Conservation (phyloP, 2,329 filamentous ascomycete species). For the Cyclaneusma minus region DNA sequence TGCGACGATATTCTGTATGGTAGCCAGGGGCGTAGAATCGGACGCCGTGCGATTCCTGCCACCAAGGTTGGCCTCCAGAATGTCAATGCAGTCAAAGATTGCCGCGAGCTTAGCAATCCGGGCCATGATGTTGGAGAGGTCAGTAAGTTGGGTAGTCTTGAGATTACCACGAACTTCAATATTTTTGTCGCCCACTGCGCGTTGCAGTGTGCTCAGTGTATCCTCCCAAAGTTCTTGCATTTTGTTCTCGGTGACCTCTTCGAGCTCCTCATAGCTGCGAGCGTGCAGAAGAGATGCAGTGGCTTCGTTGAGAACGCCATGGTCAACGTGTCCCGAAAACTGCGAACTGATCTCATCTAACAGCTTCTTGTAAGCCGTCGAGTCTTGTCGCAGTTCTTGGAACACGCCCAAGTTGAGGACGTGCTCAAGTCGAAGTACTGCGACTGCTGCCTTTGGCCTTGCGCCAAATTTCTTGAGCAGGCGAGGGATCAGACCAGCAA, state of each 20-base stretch:
- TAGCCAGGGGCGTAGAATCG: constrained; percentile 41
- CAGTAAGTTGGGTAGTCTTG: constrained; percentile 44
- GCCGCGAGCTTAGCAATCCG: constrained; percentile 70
- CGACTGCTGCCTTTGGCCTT: constrained; percentile 70
- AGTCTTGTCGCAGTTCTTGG: constrained; percentile 75
- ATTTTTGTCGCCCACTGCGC: constrained; percentile 48
- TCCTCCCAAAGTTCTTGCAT: constrained; percentile 78
- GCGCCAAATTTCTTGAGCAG: constrained; percentile 88
- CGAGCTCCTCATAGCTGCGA: constrained; percentile 72
- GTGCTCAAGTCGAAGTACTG: constrained; percentile 74
- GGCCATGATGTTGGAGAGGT: constrained; percentile 57
- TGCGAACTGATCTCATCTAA: constrained; percentile 89
- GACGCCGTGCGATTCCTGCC: constrained; percentile 19
- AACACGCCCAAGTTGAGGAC: constrained; percentile 78
- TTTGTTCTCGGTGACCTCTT: constrained; percentile 71
- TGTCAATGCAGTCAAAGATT: constrained; percentile 61
- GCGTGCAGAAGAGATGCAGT: constrained; percentile 72
- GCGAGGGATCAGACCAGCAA: constrained; percentile 67
- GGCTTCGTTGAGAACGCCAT: constrained; percentile 71
- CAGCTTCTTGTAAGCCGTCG: constrained; percentile 62
- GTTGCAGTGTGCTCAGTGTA: constrained; percentile 53
- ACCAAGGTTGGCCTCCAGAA: constrained; percentile 48
- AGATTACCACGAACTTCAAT: constrained; percentile 59
- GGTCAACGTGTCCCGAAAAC: constrained; percentile 83
- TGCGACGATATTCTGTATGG: constrained; percentile 56